Conservation (phyloP, 2,329 filamentous ascomycete genomes). For the Hypoxylon sp. region DNA sequence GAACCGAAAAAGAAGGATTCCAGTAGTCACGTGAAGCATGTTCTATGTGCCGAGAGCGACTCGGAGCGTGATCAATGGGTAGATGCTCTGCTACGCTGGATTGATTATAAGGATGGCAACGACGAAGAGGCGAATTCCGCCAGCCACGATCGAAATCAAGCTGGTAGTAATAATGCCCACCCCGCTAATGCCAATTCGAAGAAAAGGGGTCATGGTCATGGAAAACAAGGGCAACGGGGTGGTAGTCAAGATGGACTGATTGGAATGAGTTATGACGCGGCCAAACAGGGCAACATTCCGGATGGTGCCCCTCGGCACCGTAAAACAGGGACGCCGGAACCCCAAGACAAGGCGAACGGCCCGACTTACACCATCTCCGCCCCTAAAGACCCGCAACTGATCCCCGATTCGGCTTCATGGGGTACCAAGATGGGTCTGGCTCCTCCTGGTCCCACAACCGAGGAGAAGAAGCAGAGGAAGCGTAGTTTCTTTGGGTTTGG, state of each 20-base stretch:
- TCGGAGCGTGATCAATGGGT: slow-evolving; percentile 95
- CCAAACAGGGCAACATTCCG: slow-evolving; percentile 66
- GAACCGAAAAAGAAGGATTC: slow-evolving; percentile 98
- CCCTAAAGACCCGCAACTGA: slow-evolving; percentile 86
- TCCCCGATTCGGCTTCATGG: slow-evolving; percentile 87
- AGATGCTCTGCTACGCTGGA: slow-evolving; percentile 88
- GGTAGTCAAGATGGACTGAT: slow-evolving; percentile 64
- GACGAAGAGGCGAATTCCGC: slow-evolving; percentile 65
- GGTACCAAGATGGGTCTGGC: slow-evolving; percentile 77
- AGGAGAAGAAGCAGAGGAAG: slow-evolving; percentile 88
- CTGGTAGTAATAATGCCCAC: slow-evolving; percentile 54
- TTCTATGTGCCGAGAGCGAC: slow-evolving; percentile 96
- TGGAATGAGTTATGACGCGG: slow-evolving; percentile 71
- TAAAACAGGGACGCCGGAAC: slow-evolving; percentile 51
- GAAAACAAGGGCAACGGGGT: slow-evolving; percentile 54
- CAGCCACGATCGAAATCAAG: slow-evolving; percentile 59
- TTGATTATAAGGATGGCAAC: slow-evolving; percentile 78
- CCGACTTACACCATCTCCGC: slow-evolving; percentile 78
- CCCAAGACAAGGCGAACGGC: slow-evolving; percentile 55
- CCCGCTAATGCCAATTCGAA: slow-evolving; percentile 58
- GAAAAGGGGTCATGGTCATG: slow-evolving; percentile 60
- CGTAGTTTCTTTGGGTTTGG: slow-evolving; percentile 81
- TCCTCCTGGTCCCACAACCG: slow-evolving; percentile 65
- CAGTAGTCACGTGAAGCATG: slow-evolving; percentile 87
- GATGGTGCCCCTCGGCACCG: slow-evolving; percentile 59